Evolutionary conservation across 2,329 filamentous ascomycete genomes (phyloP), one percentile per base, ranked within the genome.

Genomic region (Fusarium foetens): DNA sequence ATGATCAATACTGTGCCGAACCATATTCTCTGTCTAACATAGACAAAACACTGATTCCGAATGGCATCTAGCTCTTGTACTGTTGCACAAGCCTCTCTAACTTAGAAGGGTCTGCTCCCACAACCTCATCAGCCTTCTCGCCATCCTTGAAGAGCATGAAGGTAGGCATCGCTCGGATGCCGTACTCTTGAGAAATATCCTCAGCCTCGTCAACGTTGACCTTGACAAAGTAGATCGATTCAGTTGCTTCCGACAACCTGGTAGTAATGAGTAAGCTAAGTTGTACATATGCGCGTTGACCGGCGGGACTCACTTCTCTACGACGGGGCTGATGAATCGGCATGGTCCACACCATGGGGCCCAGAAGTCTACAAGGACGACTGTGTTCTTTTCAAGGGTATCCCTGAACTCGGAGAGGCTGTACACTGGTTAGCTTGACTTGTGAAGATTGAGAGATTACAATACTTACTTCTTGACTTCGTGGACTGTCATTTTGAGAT

Each of bases 321-420:
- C 10, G 0, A 62, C 5, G 0, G 68, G 68, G 16, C 57, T 60
- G 11, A 71, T 66, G 1, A 42, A 8, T 38, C 42, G 48, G 23
- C 66, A 70, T 23, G 66, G 66, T 2, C 62, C 57, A 14, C 66
- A 71, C 68, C 68, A 70, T 16, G 41, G 8, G 2, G 66, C 66
- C 54, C 45, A 71, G 9, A 33, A 70, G 25, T 71, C 68, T 6
- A 46, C 60, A 1, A 67, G 5, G 19, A 60, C 61, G 6, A 19
- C 5, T 13, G 5, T 1, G 13, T 70, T 13, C 0, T 31, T 54
- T 8, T 17, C n/a, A 7, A 68, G 16, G 3, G 3, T 3, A 0
- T 58, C 25, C 3, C 7, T 14, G 7, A 55, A 46, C 13, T 38
- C 41, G 4, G 25, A 1, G 1, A 41, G 25, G 12, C 6, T 42